Conservation (phyloP, 2,329 filamentous ascomycete genomes). For the Fusarium nygamai region DNA sequence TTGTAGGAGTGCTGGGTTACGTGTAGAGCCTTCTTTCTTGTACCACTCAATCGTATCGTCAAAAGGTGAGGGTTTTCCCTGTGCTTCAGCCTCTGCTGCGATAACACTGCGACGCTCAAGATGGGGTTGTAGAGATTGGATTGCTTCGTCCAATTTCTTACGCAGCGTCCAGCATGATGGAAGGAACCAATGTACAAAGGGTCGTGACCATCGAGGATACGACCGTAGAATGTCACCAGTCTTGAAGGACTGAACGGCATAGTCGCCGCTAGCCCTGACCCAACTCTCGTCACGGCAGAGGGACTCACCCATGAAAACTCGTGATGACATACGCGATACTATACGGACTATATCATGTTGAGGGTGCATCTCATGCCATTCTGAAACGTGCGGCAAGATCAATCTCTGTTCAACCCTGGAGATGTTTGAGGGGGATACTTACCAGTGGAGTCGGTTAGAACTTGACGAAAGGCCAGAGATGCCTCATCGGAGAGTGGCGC, state of each 20-base stretch:
- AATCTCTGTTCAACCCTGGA: fast-evolving
- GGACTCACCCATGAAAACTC: slow-evolving; percentile 53
- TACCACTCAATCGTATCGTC: slow-evolving; percentile 65
- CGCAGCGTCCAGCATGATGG: slow-evolving; percentile 45
- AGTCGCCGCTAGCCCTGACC: slow-evolving; percentile 55
- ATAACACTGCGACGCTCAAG: slow-evolving; percentile 46
- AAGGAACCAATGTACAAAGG: slow-evolving; percentile 57
- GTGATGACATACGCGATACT: slow-evolving; percentile 35
- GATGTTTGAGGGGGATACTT: not conserved
- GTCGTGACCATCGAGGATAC: slow-evolving; percentile 56
- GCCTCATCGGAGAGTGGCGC: not conserved
- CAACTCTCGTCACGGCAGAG: slow-evolving; percentile 56
- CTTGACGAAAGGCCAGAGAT: not conserved
- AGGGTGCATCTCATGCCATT: slow-evolving; percentile 1
- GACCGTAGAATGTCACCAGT: slow-evolving; percentile 46
- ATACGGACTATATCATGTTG: not conserved
- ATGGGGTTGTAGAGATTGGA: slow-evolving; percentile 37
- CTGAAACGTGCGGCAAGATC: not conserved
- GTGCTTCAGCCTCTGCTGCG: slow-evolving; percentile 13
- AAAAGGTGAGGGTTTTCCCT: not conserved
- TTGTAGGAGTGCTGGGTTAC: slow-evolving; percentile 29
- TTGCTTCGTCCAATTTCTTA: slow-evolving; percentile 36
- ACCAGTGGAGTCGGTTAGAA: slow-evolving; percentile 1
- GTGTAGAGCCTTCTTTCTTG: slow-evolving; percentile 55
- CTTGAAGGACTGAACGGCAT: slow-evolving; percentile 55